Evolutionary conservation across 2,329 filamentous ascomycete genomes (phyloP), one percentile per base, ranked within the genome.

Genomic region (Apiospora sp.): DNA sequence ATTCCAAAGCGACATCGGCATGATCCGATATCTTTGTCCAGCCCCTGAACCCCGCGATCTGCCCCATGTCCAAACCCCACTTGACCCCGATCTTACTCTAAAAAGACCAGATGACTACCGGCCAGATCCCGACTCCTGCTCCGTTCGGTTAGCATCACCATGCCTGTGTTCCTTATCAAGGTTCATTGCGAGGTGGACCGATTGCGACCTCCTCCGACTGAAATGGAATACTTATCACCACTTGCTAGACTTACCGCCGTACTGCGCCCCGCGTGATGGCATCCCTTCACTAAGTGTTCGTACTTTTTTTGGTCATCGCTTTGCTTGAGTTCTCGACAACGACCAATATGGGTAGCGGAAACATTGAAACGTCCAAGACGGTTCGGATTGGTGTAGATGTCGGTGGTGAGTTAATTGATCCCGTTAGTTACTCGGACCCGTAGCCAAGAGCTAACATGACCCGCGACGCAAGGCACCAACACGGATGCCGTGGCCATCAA

Each of bases 401-500:
- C 10, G 34, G 58, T 13, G 34, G 58, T 64, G 22, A n/a, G 58
- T 64, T 14, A 27, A 1, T 4, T n/a, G 12, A 13, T 4, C 19
- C 3, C 16, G 1, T 2, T 12, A 24, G 12, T 12, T n/a, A n/a
- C n/a, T 27, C 8, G 48, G 30, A 8, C 3, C 27, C 16, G 27
- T 4, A 37, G 10, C 16, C 30, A 3, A 24, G 4, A n/a, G 3
- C 54, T 61, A 37, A 61, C 6, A 37, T n/a, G 54, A 2, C 8
- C 16, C n/a, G 6, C 3, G 22, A 37, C 37, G n/a, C 37, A 27
- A 68, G 85, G 84, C n/a, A 87, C 86, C 68, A 87, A 87, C 73
- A 87, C 85, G 14, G 86, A 87, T 72, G 84, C 84, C 4, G 85
- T 86, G 34, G 78, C 86, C n/a, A 78, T 87, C 12, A 83, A 87